A percentile compares a stretch with the other conserved stretches of the same genome.
These are phyloP conservation scores for Nothophaeocryptopus gaeumannii DNA, from an alignment of 2,329 filamentous ascomycete species.

Conservation along the genomic window DNA sequence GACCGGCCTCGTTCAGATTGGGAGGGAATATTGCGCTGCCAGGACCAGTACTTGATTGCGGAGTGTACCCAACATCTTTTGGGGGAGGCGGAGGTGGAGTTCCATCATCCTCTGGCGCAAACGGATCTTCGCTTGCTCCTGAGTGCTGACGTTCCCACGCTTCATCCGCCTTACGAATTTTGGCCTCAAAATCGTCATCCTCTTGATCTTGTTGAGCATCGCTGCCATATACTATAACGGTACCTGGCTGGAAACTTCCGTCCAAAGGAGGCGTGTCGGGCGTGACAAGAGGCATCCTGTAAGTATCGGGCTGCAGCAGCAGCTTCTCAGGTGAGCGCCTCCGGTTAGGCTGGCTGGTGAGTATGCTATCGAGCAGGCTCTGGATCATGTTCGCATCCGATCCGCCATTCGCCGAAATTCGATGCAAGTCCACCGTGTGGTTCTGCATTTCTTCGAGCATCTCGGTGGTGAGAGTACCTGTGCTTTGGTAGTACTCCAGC, in stretches of 20 bases:
- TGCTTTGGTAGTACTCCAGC: constrained; percentile 32
- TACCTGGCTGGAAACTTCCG: constrained; percentile 27
- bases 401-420: constrained; percentile 33
- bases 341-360: constrained; percentile 10
- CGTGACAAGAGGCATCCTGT: constrained; percentile 31
- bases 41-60: constrained; percentile 31
- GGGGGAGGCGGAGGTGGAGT: constrained; percentile 43
- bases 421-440: constrained; percentile 32
- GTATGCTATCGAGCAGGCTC: constrained; percentile 35
- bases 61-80: constrained; percentile 41
- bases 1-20: constrained; percentile 21
- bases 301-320: constrained; percentile 24
- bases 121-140: constrained; percentile 18
- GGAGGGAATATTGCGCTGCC: constrained; percentile 24
- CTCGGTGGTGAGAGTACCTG: constrained; percentile 32
- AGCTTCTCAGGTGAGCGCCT: constrained; percentile 18
- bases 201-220: constrained; percentile 18
- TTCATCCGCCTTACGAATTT: constrained; percentile 33
- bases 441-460: constrained; percentile 34
- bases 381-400: constrained; percentile 36
- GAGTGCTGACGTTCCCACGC: constrained; percentile 33
- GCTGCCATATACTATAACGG: constrained; percentile 31
- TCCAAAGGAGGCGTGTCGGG: constrained; percentile 33
- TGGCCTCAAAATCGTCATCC: constrained; percentile 31
- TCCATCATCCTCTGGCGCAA: constrained; percentile 30